phyloP scores from a whole-genome alignment of 78 protist species.

The Guillardia theta region DNA sequence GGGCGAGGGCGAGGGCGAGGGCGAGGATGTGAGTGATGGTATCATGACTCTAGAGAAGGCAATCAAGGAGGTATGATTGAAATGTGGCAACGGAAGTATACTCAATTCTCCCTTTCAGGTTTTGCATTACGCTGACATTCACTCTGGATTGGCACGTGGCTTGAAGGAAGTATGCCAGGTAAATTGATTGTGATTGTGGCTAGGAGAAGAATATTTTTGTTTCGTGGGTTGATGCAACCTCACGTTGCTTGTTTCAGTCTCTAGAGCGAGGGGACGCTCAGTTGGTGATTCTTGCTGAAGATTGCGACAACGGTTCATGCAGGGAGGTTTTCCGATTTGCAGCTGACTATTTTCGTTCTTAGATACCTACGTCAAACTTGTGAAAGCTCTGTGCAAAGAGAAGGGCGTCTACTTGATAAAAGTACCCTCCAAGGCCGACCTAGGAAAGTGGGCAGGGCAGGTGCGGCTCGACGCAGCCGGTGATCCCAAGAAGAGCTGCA shows the following conservation, averaged over 20 bases:
- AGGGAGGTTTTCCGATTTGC: not conserved
- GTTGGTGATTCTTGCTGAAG: not conserved
- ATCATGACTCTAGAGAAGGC: not conserved
- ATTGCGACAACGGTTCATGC: not conserved
- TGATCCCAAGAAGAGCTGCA: not conserved
- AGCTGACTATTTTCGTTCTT: not conserved
- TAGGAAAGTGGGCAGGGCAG: conserved; percentile 11
- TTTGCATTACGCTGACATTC: not conserved
- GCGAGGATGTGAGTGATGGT: not conserved
- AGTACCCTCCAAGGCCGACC: not conserved
- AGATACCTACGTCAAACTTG: not conserved
- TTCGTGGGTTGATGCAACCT: not conserved
- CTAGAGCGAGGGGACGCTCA: conserved; percentile 13
- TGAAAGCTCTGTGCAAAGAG: not conserved
- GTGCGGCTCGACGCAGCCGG: not conserved
- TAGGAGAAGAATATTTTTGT: not conserved
- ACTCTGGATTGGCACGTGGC: not conserved
- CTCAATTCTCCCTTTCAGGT: not conserved
- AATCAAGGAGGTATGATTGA: not conserved
- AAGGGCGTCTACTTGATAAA: conserved; percentile 6
- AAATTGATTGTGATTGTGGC: not conserved
- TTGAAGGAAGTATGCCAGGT: not conserved
- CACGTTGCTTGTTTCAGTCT: not conserved
- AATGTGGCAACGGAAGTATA: not conserved
- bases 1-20: not conserved